Evolutionary conservation across 1,284 basidiomycete genomes (phyloP), one percentile per base, ranked within the genome.

Genomic region (Mixia osmundae): DNA sequence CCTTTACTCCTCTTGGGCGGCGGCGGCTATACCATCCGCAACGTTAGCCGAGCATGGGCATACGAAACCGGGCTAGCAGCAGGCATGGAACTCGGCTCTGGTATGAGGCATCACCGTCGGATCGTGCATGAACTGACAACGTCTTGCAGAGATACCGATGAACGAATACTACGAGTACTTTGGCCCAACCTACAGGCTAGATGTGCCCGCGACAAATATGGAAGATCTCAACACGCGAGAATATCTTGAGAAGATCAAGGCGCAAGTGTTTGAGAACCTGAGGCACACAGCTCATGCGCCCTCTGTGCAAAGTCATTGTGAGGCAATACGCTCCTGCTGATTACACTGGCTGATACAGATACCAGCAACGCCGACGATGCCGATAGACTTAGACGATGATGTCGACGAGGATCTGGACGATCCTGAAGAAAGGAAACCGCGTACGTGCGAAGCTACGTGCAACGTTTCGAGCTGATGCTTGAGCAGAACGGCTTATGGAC

Each of bases 111-210:
- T 3, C 15, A n/a, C 18, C 31, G 9, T 14, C 16, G 10, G 7
- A 30, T 36, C 28, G 9, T n/a, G n/a, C n/a, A n/a, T n/a, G n/a
- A n/a, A n/a, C n/a, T n/a, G n/a, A n/a, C 5, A 27, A 36, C 28
- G 15, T 3, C 21, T 14, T 11, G 1, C 52, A 83, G 82, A 79
- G 49, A 87, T 94, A 37, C 85, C 85, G 0, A 76, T 85, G 45
- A 94, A 94, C 52, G 87, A 94, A 57, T 94, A 97, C 59, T 95
- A 91, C 56, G 89, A 97, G 55, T 97, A 97, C 59, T 97, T 95
- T 56, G 91, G 91, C 0, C 91, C 91, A 1, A 82, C 91, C 50
- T 94, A 97, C 52, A 72, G 83, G 50, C 67, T 99, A n/a, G 85
- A 99, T 52, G 91, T 99, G 19, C 77, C 77, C 46, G 64, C 85